Evolutionary conservation across 1,284 basidiomycete species (phyloP).

Genomic region (Gastroboletus turbinatus): DNA sequence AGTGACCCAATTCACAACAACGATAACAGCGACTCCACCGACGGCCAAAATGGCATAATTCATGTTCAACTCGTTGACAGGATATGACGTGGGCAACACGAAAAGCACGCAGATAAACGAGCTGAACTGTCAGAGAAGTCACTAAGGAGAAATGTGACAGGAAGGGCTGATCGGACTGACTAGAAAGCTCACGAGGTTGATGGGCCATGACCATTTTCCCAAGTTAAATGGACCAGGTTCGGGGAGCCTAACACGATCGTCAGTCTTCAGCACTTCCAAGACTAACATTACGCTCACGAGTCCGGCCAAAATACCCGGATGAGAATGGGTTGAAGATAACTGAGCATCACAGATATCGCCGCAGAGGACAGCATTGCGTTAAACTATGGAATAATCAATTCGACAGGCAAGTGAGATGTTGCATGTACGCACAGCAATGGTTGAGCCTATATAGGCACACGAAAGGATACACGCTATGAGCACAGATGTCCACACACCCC

Average conservation of each 20-base stretch:
- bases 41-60: conserved; percentile 60
- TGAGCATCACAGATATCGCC: conserved; percentile 59
- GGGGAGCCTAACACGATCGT: conserved; percentile 36
- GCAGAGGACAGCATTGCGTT: conserved; percentile 57
- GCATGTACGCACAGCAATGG: conserved; percentile 45
- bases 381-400: conserved; percentile 38
- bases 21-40: conserved; percentile 43
- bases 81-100: conserved; percentile 59
- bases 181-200: conserved; percentile 49
- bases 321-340: conserved; percentile 57
- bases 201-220: conserved; percentile 51
- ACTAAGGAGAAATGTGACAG: not conserved
- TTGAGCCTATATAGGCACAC: conserved; percentile 58
- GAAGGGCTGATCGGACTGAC: conserved; percentile 32
- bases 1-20: conserved; percentile 25
- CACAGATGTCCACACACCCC: conserved; percentile 57
- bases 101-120: conserved; percentile 57
- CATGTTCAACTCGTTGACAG: conserved; percentile 60
- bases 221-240: conserved; percentile 54
- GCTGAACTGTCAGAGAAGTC: conserved; percentile 42
- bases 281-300: conserved; percentile 38
- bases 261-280: not conserved
- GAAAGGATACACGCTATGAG: conserved; percentile 55
- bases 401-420: not conserved
- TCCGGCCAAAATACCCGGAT: conserved; percentile 60